A percentile compares a stretch with the other conserved stretches of the same genome.
Conservation (phyloP, 1,284 basidiomycete species). For the Blastosporella zonata region DNA sequence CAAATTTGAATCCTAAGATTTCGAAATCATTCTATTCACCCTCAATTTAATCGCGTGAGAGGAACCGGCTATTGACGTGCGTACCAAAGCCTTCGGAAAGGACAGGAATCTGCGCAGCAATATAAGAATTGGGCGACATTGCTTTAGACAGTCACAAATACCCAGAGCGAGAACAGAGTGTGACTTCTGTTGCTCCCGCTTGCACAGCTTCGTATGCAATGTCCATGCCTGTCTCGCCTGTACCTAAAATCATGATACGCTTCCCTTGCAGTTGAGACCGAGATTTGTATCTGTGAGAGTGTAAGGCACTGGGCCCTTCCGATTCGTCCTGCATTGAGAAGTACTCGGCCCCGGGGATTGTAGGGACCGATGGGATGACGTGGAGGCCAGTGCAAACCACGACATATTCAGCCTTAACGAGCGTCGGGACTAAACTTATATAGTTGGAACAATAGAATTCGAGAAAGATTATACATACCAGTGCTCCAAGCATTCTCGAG, state of each 20-base stretch:
- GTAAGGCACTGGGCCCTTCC: slow-evolving; percentile 36
- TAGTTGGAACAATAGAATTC: neutral
- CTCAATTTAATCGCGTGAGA: neutral
- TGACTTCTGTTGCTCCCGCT: slow-evolving; percentile 51
- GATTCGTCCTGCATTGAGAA: slow-evolving; percentile 23
- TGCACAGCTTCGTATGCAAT: slow-evolving; percentile 53
- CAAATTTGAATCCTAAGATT: slow-evolving; percentile 48
- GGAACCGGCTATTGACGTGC: slow-evolving; percentile 7
- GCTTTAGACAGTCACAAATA: slow-evolving; percentile 15
- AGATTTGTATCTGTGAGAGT: slow-evolving; percentile 52
- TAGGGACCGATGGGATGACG: slow-evolving; percentile 47
- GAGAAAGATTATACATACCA: slow-evolving; percentile 18
- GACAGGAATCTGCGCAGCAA: slow-evolving; percentile 42
- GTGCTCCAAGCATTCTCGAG: slow-evolving; percentile 25
- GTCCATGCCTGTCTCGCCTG: slow-evolving; percentile 70
- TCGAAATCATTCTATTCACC: slow-evolving; percentile 53
- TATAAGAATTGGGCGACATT: neutral
- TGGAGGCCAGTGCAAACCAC: slow-evolving; percentile 51
- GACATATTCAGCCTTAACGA: slow-evolving; percentile 35
- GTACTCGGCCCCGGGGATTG: slow-evolving; percentile 46
- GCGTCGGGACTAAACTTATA: slow-evolving; percentile 17
- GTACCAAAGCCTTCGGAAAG: slow-evolving; percentile 58
- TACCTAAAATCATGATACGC: slow-evolving; percentile 55
- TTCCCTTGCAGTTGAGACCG: slow-evolving; percentile 44
- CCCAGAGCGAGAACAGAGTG: slow-evolving; percentile 52